Evolutionary conservation across 2,329 filamentous ascomycete species (phyloP), one percentile per base, ranked within the genome.

Genomic region (Colletotrichum scovillei): DNA sequence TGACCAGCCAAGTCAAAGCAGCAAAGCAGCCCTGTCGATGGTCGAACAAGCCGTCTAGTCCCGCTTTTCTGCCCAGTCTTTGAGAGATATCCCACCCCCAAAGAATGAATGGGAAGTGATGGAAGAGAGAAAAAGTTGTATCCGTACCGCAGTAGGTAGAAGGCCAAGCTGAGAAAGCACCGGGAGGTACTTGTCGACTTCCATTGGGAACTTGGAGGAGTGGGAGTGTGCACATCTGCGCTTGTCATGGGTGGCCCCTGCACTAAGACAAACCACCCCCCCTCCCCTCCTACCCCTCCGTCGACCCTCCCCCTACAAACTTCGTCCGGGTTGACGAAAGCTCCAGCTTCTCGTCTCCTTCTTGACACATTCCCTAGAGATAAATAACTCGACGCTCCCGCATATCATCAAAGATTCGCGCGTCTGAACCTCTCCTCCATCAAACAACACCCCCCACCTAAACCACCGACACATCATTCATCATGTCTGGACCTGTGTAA

Each of bases 401-500:
- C 72, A 67, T 19, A 35, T n/a, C 49, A 42, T 42, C 56, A 14
- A 26, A 46, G 71, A 65, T 32, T 67, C 65, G 68, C 68, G 68
- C 42, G 72, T 63, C 19, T 46, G 72, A 75, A 59, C 69, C 49
- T 69, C 57, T 72, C 49, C 68, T 53, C 52, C 55, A 59, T 64
- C 66, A 72, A 63, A 70, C 28, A 57, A 28, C 63, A 56, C 64
- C 59, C 70, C 70, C 67, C 53, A 70, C 28, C 22, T 49, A 35
- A 28, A 55, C 57, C 65, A 67, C 32, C 55, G 69, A 71, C 71
- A 57, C 30, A 75, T 58, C 74, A 59, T 66, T 82, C 84, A 89
- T 84, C 84, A 91, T 91, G 89, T 91, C 89, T 88, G 88, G 89
- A 83, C 84, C 91, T 85, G 90, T 91, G 91, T 92, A 90, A 92